Evolutionary conservation across 225 moss, liverwort and hornwort species (phyloP).

Genomic region (Climacium dendroides): DNA sequence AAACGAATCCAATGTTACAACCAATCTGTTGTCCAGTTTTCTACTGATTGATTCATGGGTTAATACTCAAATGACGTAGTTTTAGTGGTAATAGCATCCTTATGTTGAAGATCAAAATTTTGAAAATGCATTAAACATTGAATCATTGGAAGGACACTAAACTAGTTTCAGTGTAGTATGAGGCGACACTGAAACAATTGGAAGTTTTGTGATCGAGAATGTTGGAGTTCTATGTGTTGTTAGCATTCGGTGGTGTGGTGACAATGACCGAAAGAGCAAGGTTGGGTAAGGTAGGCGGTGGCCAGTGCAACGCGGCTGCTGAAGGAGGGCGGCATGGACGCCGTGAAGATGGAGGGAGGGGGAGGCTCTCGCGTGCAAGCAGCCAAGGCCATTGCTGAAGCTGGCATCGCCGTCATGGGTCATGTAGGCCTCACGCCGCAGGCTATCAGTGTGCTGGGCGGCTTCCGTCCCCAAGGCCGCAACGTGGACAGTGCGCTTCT

Average conservation of each 20-base stretch:
- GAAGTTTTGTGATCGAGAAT: neutral
- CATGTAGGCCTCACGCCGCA: slow-evolving; percentile 98
- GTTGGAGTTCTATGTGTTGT: neutral
- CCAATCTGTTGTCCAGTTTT: neutral
- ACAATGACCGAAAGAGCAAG: slow-evolving; percentile 7
- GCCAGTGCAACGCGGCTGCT: slow-evolving; percentile 81
- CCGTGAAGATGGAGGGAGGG: slow-evolving; percentile 98
- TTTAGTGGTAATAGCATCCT: neutral
- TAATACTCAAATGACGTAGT: neutral
- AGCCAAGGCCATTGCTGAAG: slow-evolving; percentile 80
- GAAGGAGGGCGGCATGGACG: slow-evolving; percentile 95
- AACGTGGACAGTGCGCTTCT: slow-evolving; percentile 55
- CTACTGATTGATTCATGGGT: neutral
- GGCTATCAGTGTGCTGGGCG: slow-evolving; percentile 84
- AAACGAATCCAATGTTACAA: neutral
- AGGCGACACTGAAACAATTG: neutral
- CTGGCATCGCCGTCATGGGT: slow-evolving; percentile 97
- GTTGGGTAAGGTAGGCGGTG: slow-evolving; percentile 70
- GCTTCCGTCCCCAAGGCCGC: slow-evolving; percentile 91
- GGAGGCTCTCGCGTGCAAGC: slow-evolving; percentile 80
- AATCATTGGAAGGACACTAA: neutral
- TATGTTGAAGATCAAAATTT: neutral
- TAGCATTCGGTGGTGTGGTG: neutral
- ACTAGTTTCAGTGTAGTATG: neutral
- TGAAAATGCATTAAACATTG: neutral